Evolutionary conservation across 768 basidiomycete genomes (phyloP), one percentile per base, ranked within the genome.

Genomic region (Tulasnella sp.): DNA sequence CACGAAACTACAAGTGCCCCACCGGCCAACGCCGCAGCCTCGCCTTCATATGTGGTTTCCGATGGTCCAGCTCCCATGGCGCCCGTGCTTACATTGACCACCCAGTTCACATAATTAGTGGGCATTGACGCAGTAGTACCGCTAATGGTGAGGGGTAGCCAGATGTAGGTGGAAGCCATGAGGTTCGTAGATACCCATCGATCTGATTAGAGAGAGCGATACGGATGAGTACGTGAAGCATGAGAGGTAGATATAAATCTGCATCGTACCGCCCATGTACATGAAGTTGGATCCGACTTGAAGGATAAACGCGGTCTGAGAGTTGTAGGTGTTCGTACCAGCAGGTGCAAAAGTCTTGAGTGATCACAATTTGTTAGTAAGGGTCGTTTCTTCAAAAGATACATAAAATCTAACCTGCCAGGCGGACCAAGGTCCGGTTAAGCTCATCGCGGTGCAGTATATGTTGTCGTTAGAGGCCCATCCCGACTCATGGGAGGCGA

Each of bases 31-130:
- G 55, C 32, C 2, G 61, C 43, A 30, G 24, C 43, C 48, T 62
- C 56, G 19, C 61, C 61, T 51, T 62, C 61, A 38, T 58, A 62
- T 9, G 55, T 38, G 19, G 41, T 62, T 32, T 62, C 61, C 2
- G 43, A 34, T 15, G 61, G 61, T 26, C 61, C 61, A 1, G 13
- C 24, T 23, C 55, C 21, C 41, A 41, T 43, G 1, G 44, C 38
- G 15, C 61, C 61, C 9, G 58, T 34, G 34, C 38, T 58, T 15
- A 55, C 42, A 41, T 62, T 48, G 29, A 62, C 50, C 10, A 62
- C 49, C 61, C 61, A 62, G 54, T 62, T 62, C 5, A 62, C 55
- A 34, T 62, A 62, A 32, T 58, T 58, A 13, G 24, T 49, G n/a
- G 59, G 24, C 41, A 62, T 48, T 24, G 56, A 49, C 17, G 56